Conservation (phyloP, 1,139 yeast genomes). For the Pichia sp. region DNA sequence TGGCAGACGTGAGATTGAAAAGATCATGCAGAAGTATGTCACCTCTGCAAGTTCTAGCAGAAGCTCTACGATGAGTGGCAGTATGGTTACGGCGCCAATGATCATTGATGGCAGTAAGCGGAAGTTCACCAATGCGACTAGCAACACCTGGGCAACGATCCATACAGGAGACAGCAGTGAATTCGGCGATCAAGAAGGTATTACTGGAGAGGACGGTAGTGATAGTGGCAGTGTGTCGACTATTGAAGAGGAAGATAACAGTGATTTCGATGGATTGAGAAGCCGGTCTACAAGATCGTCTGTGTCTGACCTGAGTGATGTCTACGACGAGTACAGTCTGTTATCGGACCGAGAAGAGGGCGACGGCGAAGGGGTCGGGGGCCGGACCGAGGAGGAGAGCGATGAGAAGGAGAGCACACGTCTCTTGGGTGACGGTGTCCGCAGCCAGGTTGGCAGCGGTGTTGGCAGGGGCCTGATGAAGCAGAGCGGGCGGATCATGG, state of each 20-base stretch:
- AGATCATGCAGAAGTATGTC: constrained; percentile 19
- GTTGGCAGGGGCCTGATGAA: neutral
- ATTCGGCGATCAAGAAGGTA: neutral
- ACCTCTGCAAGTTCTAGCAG: constrained; percentile 16
- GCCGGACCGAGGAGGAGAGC: too few species aligned
- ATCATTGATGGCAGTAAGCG: neutral
- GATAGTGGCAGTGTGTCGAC: constrained; percentile 10
- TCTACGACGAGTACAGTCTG: constrained; percentile 15
- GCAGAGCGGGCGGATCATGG: neutral
- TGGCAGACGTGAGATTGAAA: constrained; percentile 23
- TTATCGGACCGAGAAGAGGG: constrained; percentile 8
- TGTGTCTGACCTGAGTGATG: constrained; percentile 18
- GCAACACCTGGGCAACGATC: neutral
- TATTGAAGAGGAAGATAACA: constrained; percentile 18
- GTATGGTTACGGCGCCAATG: neutral
- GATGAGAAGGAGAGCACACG: too few species aligned
- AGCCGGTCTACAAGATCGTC: constrained; percentile 13
- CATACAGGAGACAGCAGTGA: neutral
- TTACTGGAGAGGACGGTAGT: neutral
- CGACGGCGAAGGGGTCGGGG: neutral
- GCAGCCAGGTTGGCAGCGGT: too few species aligned
- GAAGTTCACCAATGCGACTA: neutral
- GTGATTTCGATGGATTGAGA: constrained; percentile 6
- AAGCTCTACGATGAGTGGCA: neutral
- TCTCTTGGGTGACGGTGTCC: too few species aligned